A percentile compares a stretch with the other conserved stretches of the same genome.
Evolutionary conservation across 768 basidiomycete species (phyloP).

Genomic region (Sporobolomyces phaffii): DNA sequence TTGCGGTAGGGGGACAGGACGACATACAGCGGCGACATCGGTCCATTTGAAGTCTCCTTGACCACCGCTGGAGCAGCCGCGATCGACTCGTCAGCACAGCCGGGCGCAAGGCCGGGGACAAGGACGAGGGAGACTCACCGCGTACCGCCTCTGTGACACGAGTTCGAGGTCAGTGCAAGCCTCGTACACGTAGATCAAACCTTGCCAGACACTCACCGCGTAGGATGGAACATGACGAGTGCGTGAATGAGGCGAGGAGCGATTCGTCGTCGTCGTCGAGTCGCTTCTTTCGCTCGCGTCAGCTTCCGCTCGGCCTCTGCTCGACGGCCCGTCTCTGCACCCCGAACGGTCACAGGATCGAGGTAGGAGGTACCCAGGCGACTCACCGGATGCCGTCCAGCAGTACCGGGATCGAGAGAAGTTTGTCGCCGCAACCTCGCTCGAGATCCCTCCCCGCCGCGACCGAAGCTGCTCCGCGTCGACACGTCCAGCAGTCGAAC

Average conservation of each 20-base stretch:
- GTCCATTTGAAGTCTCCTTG: slow-evolving; percentile 40
- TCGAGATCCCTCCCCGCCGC: not conserved
- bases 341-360: no score
- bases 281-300: not conserved
- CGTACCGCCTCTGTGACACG: slow-evolving; percentile 28
- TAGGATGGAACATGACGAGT: slow-evolving; percentile 25
- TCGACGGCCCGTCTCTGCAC: not conserved
- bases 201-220: no score
- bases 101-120: rapidly evolving
- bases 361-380: no score
- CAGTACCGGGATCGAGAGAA: slow-evolving; percentile 1
- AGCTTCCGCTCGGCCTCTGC: not conserved
- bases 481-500: not conserved
- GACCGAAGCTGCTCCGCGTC: not conserved
- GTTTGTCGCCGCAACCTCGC: not conserved
- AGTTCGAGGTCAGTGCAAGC: no score
- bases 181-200: no score
- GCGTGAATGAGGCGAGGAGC: no score
- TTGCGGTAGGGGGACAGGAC: not conserved
- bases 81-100: not conserved
- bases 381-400: slow-evolving; percentile 10
- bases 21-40: slow-evolving; percentile 31
- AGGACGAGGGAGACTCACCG: not conserved
- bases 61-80: slow-evolving; percentile 16
- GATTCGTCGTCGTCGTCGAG: no score